Base-by-base conservation (phyloP, 129 eudicot genomes). In the Helichrysum umbraculigerum region DNA sequence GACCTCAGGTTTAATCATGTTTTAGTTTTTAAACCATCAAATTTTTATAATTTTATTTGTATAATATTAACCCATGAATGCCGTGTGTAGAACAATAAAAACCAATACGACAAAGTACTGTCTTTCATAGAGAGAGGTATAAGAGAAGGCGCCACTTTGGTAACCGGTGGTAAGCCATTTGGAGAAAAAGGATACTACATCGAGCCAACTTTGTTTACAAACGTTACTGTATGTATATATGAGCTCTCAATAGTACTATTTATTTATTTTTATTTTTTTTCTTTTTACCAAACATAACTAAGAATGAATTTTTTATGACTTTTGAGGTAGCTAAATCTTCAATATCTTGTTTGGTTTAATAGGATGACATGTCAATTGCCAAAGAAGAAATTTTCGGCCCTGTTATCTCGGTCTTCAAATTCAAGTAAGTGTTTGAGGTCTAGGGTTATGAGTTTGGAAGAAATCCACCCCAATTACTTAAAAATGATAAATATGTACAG, bases 301-400 rank as follows among this genome's bases (percentile, higher is more conserved):
- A 25, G 28, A 25, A 25, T 25, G 28, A 25, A 25, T 25, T 25
- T 25, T 25, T 25, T 25, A 25, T 25, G 28, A 25, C 28, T 25
- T 25, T 25, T 42, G 9, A 20, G 22, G 10, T 28, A 0, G 29
- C 15, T n/a, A 6, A 22, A 12, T 22, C 5, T 5, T 68, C 4
- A 3, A 52, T 19, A 54, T 7, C 6, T 65, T 54, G 20, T 30
- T 58, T 14, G 41, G 73, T 78, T 22, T 62, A 25, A 7, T 63
- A 91, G 97, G 97, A 91, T 78, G 84, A 85, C 58, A 88, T 91
- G 97, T 28, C 37, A 20, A 85, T 91, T 7, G 97, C 95, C 9
- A 86, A 69, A 33, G 92, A 91, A 3, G 97, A 91, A 71, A 91
- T 91, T 54, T 90, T 91, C 17, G 97, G 95, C 9, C 90, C 95